These are phyloP conservation scores for Trapa bicornis DNA, from an alignment of 345 rosid genomes.

Conservation along the genomic window DNA sequence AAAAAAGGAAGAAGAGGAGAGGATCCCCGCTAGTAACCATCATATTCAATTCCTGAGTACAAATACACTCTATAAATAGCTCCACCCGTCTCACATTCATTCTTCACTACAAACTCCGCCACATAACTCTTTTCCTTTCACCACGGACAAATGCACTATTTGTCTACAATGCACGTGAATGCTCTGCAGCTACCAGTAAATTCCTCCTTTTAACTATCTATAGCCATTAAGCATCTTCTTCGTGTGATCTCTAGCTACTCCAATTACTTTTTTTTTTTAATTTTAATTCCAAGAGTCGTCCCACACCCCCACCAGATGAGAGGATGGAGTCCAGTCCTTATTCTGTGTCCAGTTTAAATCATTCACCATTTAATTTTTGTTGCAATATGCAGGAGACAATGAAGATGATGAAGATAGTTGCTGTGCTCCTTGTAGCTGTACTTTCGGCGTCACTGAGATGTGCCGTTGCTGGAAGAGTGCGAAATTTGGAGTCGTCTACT, in stretches of 20 bases:
- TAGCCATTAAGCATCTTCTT: background rate
- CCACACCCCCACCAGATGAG: background rate
- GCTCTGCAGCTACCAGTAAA: background rate
- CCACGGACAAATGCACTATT: background rate
- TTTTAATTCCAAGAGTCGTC: background rate
- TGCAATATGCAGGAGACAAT: slow-evolving; percentile 5
- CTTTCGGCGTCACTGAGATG: slow-evolving; percentile 12
- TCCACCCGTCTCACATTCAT: background rate
- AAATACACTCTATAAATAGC: background rate
- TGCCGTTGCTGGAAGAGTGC: slow-evolving; percentile 29
- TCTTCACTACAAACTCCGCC: background rate
- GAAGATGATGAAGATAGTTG: slow-evolving; percentile 10
- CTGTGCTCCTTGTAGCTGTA: slow-evolving; percentile 4
- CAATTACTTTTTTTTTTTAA: background rate
- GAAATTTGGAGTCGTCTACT: slow-evolving; percentile 9
- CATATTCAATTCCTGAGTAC: no score
- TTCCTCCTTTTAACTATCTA: background rate
- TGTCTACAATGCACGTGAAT: background rate
- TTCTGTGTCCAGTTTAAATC: background rate
- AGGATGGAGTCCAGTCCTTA: background rate
- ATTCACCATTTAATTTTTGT: background rate
- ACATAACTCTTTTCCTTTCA: background rate
- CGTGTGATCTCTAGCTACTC: background rate
- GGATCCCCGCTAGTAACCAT: background rate
- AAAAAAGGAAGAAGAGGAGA: background rate